Evolutionary conservation across 331 rosid genomes (phyloP).

Genomic region (Saraca asoca): DNA sequence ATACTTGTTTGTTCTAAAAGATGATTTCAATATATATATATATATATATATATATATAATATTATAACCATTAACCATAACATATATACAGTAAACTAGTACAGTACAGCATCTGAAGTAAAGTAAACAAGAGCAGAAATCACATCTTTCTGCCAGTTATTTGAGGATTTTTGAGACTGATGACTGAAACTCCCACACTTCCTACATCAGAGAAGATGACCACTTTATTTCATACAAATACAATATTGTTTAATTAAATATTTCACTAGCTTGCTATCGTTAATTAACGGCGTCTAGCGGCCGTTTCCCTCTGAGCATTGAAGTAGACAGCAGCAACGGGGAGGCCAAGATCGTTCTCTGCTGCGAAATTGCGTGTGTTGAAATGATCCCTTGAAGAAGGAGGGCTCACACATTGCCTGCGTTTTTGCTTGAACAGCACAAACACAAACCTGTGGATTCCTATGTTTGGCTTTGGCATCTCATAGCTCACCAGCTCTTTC

Average conservation of each 20-base stretch:
- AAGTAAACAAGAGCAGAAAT: slow-evolving; percentile 28
- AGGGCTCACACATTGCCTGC: slow-evolving; percentile 59
- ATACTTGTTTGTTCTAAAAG: no score
- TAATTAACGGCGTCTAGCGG: slow-evolving; percentile 79
- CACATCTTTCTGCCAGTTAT: slow-evolving; percentile 34
- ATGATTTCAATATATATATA: no score
- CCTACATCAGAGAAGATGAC: not conserved
- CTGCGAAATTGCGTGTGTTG: slow-evolving; percentile 72
- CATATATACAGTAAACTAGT: slow-evolving; percentile 5
- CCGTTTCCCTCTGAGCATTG: slow-evolving; percentile 92
- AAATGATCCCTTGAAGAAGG: slow-evolving; percentile 78
- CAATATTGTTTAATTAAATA: not conserved
- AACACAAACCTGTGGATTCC: slow-evolving; percentile 99
- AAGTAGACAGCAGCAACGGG: slow-evolving; percentile 97
- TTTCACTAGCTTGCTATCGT: no score
- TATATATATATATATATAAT: no score
- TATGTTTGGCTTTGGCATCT: slow-evolving; percentile 81
- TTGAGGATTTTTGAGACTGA: not conserved
- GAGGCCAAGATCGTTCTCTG: slow-evolving; percentile 66
- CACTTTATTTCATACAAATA: slow-evolving; percentile 14
- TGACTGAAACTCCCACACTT: not conserved
- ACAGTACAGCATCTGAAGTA: slow-evolving; percentile 7
- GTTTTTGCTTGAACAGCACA: slow-evolving; percentile 79
- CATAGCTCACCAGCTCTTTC: slow-evolving; percentile 73
- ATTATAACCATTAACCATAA: no score